Evolutionary conservation across 2,329 filamentous ascomycete genomes (phyloP), one percentile per base, ranked within the genome.

Genomic region (Aspergillus proliferans): DNA sequence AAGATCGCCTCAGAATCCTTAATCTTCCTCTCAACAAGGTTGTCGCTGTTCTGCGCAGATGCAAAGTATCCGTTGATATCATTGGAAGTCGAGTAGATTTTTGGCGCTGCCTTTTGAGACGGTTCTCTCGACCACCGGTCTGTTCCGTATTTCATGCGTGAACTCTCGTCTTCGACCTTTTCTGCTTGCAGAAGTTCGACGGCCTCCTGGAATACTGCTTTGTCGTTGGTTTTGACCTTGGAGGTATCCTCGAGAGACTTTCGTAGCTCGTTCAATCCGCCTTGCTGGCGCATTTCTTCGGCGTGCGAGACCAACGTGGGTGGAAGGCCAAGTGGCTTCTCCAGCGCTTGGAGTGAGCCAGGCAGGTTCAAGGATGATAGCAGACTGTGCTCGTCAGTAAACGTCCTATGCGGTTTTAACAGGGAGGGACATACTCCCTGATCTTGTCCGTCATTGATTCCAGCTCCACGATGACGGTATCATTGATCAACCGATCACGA

Each of bases 311-410:
- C 81, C 2, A 98, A 72, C 14, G 83, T 87, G 0, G 89, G 88
- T 0, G 93, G 93, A 3, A 98, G 71, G 0, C 93, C 93, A 0
- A 98, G 77, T 0, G 93, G 93, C 65, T 96, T 97, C 65, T 98
- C 93, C 1, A 97, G 77, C 0, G 93, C 93, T 66, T 98, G 93
- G 3, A 98, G 72, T 1, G 92, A 95, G 0, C 93, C 93, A 0
- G 93, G 93, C 0, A 98, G 79, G 50, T 94, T 93, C 12, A 97
- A 75, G 0, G 86, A 91, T 15, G 87, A 83, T 19, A 97, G 73
- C 0, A 91, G 66, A 51, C 71, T 75, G 44, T 3, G 39, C 2
- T 15, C 7, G 44, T 59, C 47, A 63, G 58, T 47, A 50, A 10
- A 4, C 0, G 24, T 5, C 39, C 18, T 19, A 15, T 33, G 5